These are phyloP conservation scores for Gilbertella persicaria DNA, from an alignment of 371 early-diverging fungal genomes.

Conservation along the genomic window DNA sequence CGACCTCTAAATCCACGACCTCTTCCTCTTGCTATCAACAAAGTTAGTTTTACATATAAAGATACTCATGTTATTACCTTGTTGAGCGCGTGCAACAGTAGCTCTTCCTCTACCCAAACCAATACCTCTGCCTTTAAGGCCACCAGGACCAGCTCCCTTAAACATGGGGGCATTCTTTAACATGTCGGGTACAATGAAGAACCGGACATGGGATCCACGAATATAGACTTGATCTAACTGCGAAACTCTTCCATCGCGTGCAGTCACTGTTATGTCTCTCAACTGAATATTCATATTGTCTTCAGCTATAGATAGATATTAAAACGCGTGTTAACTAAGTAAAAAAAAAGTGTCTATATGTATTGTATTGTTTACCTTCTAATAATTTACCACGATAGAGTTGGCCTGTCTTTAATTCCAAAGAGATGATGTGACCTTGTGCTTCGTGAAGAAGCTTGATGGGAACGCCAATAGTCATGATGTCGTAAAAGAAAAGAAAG, in stretches of 20 bases:
- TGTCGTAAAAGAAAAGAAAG: constrained; percentile 2
- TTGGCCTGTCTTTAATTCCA: constrained; percentile 93
- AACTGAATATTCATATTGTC: constrained; percentile 99
- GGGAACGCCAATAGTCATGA: constrained; percentile 93
- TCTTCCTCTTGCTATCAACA: constrained; percentile 47
- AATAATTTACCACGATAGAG: constrained; percentile 93
- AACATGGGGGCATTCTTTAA: constrained; percentile 98
- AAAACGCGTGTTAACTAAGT: neutral
- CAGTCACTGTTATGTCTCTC: constrained; percentile 89
- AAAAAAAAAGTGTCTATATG: neutral
- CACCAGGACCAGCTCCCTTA: constrained; percentile 79
- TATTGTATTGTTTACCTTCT: constrained; percentile 61
- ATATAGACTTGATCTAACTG: constrained; percentile 96
- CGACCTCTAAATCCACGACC: constrained; percentile 51
- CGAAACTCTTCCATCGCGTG: constrained; percentile 87
- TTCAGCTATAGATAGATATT: constrained; percentile 71
- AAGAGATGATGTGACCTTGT: constrained; percentile 92
- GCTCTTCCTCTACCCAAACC: constrained; percentile 87
- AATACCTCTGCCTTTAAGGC: constrained; percentile 82
- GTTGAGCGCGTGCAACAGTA: constrained; percentile 83
- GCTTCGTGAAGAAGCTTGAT: constrained; percentile 98
- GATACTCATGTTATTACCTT: too few species aligned
- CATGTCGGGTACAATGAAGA: constrained; percentile 98
- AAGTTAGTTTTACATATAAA: too few species aligned
- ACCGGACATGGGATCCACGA: constrained; percentile 95